Conservation (phyloP, 805 yeast species). For the Tetrapisispora fleetii region DNA sequence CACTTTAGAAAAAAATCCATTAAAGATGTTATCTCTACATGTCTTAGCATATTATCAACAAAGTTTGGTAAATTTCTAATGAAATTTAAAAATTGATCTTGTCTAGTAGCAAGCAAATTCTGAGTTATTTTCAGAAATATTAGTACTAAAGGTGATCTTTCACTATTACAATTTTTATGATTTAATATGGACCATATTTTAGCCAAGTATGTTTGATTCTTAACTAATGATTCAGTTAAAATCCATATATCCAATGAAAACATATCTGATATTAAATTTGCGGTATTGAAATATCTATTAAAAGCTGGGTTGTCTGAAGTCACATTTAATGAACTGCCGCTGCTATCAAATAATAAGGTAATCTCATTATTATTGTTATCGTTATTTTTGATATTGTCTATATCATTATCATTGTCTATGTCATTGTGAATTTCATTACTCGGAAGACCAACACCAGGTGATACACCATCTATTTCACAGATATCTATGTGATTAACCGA, state of each 20-base stretch:
- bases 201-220: constrained; percentile 49
- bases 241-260: constrained; percentile 87
- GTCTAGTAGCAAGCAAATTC: constrained; percentile 73
- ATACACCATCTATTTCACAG: constrained; percentile 1
- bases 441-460: neutral
- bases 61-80: constrained; percentile 42
- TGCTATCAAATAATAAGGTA: constrained; percentile 15
- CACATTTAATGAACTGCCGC: constrained; percentile 2
- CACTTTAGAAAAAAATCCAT: constrained; percentile 86
- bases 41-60: constrained; percentile 54
- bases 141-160: constrained; percentile 65
- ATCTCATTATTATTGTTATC: constrained; percentile 2
- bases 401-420: neutral
- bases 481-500: constrained; percentile 18
- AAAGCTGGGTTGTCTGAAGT: neutral
- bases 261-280: constrained; percentile 52
- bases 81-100: constrained; percentile 29
- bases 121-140: constrained; percentile 84
- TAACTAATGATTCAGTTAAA: constrained; percentile 79
- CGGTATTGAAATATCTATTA: constrained; percentile 13
- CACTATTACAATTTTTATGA: constrained; percentile 41
- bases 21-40: constrained; percentile 79
- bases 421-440: neutral
- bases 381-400: constrained; percentile 4
- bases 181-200: constrained; percentile 74